Percentiles rank a stretch among this genome's conserved stretches.
Conservation (phyloP, 2,329 filamentous ascomycete species). For the Cladosporium sp. region DNA sequence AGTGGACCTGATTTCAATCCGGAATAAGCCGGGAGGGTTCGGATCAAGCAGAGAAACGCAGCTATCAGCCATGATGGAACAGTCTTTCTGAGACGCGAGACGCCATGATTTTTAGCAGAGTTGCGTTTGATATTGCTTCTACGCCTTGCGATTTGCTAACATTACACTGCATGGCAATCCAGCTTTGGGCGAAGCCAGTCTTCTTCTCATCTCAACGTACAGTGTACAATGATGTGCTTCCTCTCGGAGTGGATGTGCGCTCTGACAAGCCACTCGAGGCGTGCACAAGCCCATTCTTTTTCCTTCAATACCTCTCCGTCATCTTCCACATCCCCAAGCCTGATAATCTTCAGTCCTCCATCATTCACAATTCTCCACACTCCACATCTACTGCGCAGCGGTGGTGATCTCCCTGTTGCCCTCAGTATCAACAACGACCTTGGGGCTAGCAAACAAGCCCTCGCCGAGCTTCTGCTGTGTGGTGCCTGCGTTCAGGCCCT, state of each 20-base stretch:
- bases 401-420: slow-evolving; percentile 24
- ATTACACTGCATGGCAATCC: slow-evolving; percentile 16
- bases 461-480: slow-evolving; percentile 38
- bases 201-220: slow-evolving; percentile 14
- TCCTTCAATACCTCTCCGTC: neutral
- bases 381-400: slow-evolving; percentile 22
- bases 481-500: slow-evolving; percentile 45
- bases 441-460: slow-evolving; percentile 33
- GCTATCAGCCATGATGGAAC: neutral
- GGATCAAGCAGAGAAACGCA: neutral
- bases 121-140: slow-evolving; percentile 13
- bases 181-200: neutral
- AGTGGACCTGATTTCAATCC: no score
- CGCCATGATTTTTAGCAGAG: neutral
- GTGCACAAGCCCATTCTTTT: slow-evolving; percentile 3
- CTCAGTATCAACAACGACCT: slow-evolving; percentile 21
- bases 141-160: slow-evolving; percentile 17
- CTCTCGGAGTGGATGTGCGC: neutral
- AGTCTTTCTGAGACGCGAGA: neutral
- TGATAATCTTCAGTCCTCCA: neutral
- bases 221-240: slow-evolving; percentile 15
- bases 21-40: no score
- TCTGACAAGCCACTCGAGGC: neutral
- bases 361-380: neutral
- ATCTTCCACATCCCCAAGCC: neutral